Conservation (phyloP, 495 filamentous ascomycete genomes). For the Xylaria intraflava region DNA sequence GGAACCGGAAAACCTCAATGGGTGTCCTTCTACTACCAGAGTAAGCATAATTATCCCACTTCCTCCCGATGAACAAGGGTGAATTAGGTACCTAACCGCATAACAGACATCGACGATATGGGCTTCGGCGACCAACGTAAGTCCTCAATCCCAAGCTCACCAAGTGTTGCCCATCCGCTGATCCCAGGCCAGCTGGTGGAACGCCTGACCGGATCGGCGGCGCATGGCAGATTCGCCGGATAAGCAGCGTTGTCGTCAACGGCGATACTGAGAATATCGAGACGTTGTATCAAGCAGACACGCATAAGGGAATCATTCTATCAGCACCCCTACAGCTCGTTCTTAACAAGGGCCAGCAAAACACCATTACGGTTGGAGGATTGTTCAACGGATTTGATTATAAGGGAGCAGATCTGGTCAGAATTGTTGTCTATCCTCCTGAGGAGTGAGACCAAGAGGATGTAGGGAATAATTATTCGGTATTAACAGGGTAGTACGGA, state of each 20-base stretch:
- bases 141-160: conserved; percentile 1
- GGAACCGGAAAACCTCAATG: conserved; percentile 47
- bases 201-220: conserved; percentile 38
- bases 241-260: conserved; percentile 39
- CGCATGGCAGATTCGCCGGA: conserved; percentile 37
- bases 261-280: conserved; percentile 28
- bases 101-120: conserved; percentile 34
- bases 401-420: conserved; percentile 39
- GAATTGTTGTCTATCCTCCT: conserved; percentile 38
- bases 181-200: conserved; percentile 23
- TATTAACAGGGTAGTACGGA: no score
- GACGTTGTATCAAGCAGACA: conserved; percentile 37
- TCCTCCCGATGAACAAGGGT: background rate
- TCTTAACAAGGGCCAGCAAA: conserved; percentile 29
- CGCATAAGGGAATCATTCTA: conserved; percentile 41
- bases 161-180: background rate
- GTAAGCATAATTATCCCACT: conserved; percentile 11
- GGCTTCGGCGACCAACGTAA: conserved; percentile 40
- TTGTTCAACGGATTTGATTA: conserved; percentile 34
- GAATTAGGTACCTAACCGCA: conserved; percentile 8
- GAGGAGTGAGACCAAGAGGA: conserved; percentile 14
- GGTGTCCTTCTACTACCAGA: conserved; percentile 50
- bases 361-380: conserved; percentile 39
- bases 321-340: conserved; percentile 34
- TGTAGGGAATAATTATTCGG: background rate